Evolutionary conservation across 2,329 filamentous ascomycete genomes (phyloP).

Genomic region (Calonectria hongkongensis): DNA sequence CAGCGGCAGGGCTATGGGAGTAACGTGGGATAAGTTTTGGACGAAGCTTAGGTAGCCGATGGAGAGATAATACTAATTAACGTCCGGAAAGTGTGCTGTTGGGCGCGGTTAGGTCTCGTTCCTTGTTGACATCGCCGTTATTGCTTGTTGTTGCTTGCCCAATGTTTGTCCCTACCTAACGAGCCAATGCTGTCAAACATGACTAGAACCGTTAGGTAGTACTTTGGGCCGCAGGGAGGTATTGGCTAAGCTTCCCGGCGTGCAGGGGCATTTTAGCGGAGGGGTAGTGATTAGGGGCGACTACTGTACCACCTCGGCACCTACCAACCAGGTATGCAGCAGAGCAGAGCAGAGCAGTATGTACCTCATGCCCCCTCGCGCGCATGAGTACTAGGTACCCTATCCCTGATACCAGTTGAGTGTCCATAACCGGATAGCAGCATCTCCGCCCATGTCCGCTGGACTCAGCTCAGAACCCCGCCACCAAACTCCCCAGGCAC

Average conservation of each 20-base stretch:
- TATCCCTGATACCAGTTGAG: background rate
- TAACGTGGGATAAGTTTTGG: background rate
- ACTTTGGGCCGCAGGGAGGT: conserved; percentile 15
- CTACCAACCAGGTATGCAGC: background rate
- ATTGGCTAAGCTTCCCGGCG: background rate
- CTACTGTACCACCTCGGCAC: too few relatives aligned
- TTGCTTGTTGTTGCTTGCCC: conserved; percentile 18
- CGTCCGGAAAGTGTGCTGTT: background rate
- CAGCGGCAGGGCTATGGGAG: conserved; percentile 3
- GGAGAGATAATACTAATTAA: background rate
- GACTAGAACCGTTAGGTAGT: background rate
- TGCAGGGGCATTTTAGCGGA: background rate
- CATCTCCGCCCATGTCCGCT: background rate
- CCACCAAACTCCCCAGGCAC: background rate
- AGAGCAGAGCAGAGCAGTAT: background rate
- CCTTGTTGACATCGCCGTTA: background rate
- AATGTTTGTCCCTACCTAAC: conserved; percentile 6
- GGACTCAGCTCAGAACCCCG: background rate
- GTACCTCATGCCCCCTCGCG: background rate
- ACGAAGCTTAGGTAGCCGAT: background rate
- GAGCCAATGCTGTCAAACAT: background rate
- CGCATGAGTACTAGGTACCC: background rate
- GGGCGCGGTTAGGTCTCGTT: background rate
- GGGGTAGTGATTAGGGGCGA: background rate
- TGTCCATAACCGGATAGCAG: background rate